Conservation (phyloP, 2,329 filamentous ascomycete genomes). For the Neofusicoccum parvum region DNA sequence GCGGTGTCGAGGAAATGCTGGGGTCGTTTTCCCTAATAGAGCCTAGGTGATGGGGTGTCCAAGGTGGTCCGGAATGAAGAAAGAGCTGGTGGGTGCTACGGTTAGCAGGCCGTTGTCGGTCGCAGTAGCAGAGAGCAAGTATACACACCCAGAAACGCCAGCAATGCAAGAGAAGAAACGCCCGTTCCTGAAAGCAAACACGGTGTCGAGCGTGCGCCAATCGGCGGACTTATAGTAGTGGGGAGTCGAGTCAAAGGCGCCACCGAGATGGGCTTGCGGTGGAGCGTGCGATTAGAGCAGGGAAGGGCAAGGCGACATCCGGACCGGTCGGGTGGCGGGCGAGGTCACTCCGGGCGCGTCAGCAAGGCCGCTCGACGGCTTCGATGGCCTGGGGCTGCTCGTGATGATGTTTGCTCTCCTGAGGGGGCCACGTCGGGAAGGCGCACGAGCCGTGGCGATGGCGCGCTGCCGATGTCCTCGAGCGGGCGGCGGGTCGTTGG, state of each 20-base stretch:
- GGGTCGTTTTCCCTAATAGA: not conserved
- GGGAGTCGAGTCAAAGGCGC: conserved; percentile 12
- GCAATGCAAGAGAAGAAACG: conserved; percentile 22
- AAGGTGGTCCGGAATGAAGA: conserved; percentile 23
- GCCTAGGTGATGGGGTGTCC: conserved; percentile 8
- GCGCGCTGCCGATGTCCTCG: conserved; percentile 15
- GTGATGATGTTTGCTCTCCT: conserved; percentile 25
- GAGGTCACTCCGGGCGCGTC: conserved; percentile 8
- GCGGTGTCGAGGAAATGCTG: conserved; percentile 31
- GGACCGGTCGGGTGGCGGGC: conserved; percentile 23
- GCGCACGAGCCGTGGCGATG: conserved; percentile 23
- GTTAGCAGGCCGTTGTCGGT: conserved; percentile 33
- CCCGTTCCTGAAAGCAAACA: conserved; percentile 17
- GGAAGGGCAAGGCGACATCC: conserved; percentile 21
- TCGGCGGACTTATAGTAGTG: not conserved
- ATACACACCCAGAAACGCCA: conserved; percentile 22
- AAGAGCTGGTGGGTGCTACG: conserved; percentile 30
- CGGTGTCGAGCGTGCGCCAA: conserved; percentile 17
- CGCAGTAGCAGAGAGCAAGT: not conserved
- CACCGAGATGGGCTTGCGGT: conserved; percentile 11
- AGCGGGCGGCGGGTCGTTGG: conserved; percentile 10
- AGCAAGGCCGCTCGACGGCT: conserved; percentile 10
- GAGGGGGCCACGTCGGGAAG: conserved; percentile 21
- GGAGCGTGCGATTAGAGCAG: conserved; percentile 20
- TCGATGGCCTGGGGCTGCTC: conserved; percentile 13